phyloP scores from a whole-genome alignment of 257 asterid species.

The Capsicum rhomboideum region DNA sequence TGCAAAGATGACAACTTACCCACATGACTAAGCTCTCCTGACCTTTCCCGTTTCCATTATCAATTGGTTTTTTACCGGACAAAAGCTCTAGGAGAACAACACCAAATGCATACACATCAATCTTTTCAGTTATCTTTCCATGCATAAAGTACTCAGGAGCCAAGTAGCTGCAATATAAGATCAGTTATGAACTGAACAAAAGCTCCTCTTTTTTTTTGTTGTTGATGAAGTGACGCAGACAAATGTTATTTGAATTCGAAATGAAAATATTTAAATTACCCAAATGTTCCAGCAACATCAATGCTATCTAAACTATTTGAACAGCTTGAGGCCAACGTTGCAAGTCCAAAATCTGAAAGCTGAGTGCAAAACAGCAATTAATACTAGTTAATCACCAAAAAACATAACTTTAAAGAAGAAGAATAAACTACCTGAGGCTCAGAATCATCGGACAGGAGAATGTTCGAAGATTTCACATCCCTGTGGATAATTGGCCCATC shows the following conservation, averaged over 20 bases:
- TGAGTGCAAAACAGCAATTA: slow-evolving; percentile 9
- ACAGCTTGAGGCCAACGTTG: slow-evolving; percentile 62
- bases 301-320: slow-evolving; percentile 40
- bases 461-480: slow-evolving; percentile 91
- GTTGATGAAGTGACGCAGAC: background rate
- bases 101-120: slow-evolving; percentile 91
- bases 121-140: slow-evolving; percentile 62
- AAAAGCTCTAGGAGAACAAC: slow-evolving; percentile 91
- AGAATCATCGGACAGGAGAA: slow-evolving; percentile 75
- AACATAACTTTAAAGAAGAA: background rate
- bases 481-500: slow-evolving; percentile 63
- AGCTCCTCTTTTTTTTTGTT: background rate
- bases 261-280: slow-evolving; percentile 36
- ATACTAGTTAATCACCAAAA: background rate
- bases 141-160: slow-evolving; percentile 92
- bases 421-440: slow-evolving; percentile 62
- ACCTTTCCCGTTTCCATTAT: slow-evolving; percentile 51
- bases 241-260: background rate
- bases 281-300: slow-evolving; percentile 91
- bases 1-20: slow-evolving; percentile 42
- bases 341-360: slow-evolving; percentile 96
- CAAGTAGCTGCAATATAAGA: slow-evolving; percentile 52
- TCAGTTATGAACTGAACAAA: background rate
- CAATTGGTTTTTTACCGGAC: slow-evolving; percentile 82
- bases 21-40: slow-evolving; percentile 81